These are phyloP conservation scores for Aureobasidium melanogenum DNA, from an alignment of 2,329 filamentous ascomycete genomes.

Conservation along the genomic window DNA sequence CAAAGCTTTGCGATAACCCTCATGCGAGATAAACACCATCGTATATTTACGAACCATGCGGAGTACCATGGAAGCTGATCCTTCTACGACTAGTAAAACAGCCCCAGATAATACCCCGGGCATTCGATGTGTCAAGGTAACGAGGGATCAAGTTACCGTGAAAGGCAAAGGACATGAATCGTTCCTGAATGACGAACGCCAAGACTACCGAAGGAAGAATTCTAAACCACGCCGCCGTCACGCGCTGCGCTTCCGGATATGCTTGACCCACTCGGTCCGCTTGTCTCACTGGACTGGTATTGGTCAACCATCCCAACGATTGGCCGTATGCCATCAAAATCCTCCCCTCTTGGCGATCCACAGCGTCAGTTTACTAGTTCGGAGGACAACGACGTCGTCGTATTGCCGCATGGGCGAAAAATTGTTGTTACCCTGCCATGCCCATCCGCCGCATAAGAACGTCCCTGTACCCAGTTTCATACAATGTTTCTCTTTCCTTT, in stretches of 20 bases:
- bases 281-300: background rate
- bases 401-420: background rate
- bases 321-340: background rate
- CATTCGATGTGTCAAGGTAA: background rate
- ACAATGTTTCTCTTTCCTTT: background rate
- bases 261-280: background rate
- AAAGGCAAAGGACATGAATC: background rate
- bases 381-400: background rate
- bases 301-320: conserved; percentile 1
- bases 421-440: background rate
- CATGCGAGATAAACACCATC: background rate
- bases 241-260: background rate
- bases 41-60: background rate
- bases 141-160: background rate
- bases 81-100: background rate
- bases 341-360: conserved; percentile 3
- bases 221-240: conserved; percentile 3
- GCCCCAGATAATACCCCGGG: background rate
- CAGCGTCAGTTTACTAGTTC: background rate
- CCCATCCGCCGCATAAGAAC: conserved; percentile 4
- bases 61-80: background rate
- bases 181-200: conserved; percentile 1
- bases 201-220: background rate
- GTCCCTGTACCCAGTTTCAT: background rate
- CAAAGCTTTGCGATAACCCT: background rate